These are phyloP conservation scores for Exophiala phaeomuriformis DNA, from an alignment of 2,329 filamentous ascomycete species.

Conservation along the genomic window DNA sequence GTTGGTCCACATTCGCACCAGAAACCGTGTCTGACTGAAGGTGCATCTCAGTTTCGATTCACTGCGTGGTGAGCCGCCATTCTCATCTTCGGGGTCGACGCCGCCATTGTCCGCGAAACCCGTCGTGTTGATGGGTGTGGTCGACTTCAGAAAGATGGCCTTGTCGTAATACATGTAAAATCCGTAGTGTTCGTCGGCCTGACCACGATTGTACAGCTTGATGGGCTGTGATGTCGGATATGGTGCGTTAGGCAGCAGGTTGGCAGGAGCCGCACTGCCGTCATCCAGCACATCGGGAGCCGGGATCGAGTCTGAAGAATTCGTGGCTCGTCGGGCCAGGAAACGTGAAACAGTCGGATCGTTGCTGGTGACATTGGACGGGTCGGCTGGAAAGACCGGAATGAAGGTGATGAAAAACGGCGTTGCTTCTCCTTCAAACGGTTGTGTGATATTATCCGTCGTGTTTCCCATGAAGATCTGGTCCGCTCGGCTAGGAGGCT, in stretches of 20 bases:
- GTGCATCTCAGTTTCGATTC: constrained; percentile 48
- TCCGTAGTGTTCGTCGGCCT: constrained; percentile 77
- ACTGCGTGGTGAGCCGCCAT: constrained; percentile 44
- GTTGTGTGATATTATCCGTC: constrained; percentile 63
- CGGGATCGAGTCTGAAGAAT: constrained; percentile 19
- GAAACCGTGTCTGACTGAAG: constrained; percentile 54
- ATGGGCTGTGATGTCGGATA: constrained; percentile 63
- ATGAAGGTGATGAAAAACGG: constrained; percentile 81
- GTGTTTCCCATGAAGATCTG: constrained; percentile 77
- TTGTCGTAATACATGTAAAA: constrained; percentile 92
- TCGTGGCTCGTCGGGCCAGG: constrained; percentile 24
- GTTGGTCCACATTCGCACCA: constrained; percentile 57
- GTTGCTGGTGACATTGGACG: constrained; percentile 27
- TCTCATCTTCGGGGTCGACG: constrained; percentile 36
- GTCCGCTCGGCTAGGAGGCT: constrained; percentile 53
- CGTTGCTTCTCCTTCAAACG: constrained; percentile 75
- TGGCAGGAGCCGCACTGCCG: constrained; percentile 64
- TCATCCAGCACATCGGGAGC: constrained; percentile 34
- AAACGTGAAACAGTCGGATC: constrained; percentile 22
- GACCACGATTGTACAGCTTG: constrained; percentile 74
- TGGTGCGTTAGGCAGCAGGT: constrained; percentile 55
- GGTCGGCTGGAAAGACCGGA: constrained; percentile 35
- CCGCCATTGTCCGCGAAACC: constrained; percentile 25
- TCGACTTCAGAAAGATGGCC: constrained; percentile 62
- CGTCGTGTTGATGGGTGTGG: constrained; percentile 14